These are phyloP conservation scores for Xylariales sp. DNA, from an alignment of 2,329 filamentous ascomycete genomes.

Conservation along the genomic window DNA sequence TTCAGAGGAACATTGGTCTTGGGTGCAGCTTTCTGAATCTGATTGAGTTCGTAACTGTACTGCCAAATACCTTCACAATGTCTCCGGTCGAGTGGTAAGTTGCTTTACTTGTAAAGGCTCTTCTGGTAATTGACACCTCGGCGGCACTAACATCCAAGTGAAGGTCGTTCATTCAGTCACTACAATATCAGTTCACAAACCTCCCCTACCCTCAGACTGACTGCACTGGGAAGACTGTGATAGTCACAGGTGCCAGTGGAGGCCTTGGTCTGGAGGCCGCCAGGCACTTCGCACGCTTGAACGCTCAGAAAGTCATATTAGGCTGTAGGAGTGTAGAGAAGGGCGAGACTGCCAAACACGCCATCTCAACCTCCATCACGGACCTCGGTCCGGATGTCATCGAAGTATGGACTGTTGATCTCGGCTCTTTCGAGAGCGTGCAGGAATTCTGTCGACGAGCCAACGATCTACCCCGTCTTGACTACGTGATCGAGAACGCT, in stretches of 20 bases:
- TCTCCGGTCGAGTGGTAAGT: no score
- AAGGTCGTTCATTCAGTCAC: neutral
- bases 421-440: conserved; percentile 9
- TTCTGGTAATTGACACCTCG: no score
- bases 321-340: conserved; percentile 2
- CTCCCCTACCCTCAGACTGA: conserved; percentile 12
- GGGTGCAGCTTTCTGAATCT: no score
- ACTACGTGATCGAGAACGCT: conserved; percentile 8
- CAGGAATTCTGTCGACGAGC: conserved; percentile 6
- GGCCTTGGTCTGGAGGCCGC: conserved; percentile 13
- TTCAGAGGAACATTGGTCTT: no score
- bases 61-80: no score
- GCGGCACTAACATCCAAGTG: neutral
- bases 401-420: conserved; percentile 8
- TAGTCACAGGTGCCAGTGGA: conserved; percentile 19
- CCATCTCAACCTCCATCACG: neutral
- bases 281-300: conserved; percentile 2
- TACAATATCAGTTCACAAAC: neutral
- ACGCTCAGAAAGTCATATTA: conserved; percentile 3
- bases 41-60: no score
- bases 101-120: no score
- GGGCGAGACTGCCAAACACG: conserved; percentile 1
- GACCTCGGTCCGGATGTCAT: neutral
- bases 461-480: conserved; percentile 1
- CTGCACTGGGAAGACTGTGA: conserved; percentile 11